phyloP scores from a whole-genome alignment of 2,329 filamentous ascomycete species.

The Monosporascus sp. region DNA sequence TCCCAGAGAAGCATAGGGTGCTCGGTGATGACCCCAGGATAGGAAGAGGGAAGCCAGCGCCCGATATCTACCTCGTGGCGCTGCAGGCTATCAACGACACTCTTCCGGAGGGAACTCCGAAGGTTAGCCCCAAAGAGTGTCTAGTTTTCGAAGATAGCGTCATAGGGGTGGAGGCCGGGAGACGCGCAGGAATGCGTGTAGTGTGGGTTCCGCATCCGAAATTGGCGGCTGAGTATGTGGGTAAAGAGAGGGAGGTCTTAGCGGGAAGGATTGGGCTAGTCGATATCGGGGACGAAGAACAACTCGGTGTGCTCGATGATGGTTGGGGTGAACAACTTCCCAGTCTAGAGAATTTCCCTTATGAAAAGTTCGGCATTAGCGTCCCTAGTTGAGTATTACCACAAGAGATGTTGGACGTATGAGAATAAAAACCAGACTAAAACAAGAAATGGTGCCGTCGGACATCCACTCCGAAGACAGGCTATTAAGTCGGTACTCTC shows the following conservation, averaged over 20 bases:
- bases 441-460: too few species aligned
- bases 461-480: too few species aligned
- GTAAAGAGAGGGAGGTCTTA: conserved; percentile 22
- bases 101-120: conserved; percentile 39
- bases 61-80: conserved; percentile 68
- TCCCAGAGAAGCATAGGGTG: conserved; percentile 50
- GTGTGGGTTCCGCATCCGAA: conserved; percentile 66
- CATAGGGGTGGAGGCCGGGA: conserved; percentile 63
- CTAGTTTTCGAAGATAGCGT: conserved; percentile 72
- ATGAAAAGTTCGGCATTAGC: conserved; percentile 30
- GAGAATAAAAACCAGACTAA: too few species aligned
- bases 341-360: conserved; percentile 32
- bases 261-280: conserved; percentile 24
- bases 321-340: conserved; percentile 31
- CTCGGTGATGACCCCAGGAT: conserved; percentile 64
- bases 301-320: conserved; percentile 30
- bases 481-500: too few species aligned
- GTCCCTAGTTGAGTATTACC: conserved; percentile 2
- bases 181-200: conserved; percentile 68
- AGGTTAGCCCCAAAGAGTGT: conserved; percentile 59
- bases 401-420: conserved; percentile 11
- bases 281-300: conserved; percentile 24
- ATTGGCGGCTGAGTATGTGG: conserved; percentile 35
- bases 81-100: conserved; percentile 58
- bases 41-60: conserved; percentile 62